A percentile compares a stretch with the other conserved stretches of the same genome.
Conservation (phyloP, 139 green algal species). For the Volvox africanus region DNA sequence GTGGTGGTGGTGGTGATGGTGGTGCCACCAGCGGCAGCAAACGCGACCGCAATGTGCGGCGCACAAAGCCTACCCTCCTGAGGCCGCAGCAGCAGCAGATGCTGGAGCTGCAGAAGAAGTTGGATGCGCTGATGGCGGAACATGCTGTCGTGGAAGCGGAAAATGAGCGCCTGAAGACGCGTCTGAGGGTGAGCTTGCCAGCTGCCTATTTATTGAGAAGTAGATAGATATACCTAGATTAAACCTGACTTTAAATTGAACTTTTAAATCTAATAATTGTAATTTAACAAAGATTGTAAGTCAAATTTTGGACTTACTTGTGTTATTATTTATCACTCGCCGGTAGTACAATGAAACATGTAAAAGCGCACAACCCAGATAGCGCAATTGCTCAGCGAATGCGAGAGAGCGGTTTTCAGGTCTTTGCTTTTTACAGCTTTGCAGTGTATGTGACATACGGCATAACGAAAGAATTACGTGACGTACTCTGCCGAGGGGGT, state of each 20-base stretch:
- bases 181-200: neutral
- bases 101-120: conserved; percentile 17
- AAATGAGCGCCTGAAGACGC: conserved; percentile 3
- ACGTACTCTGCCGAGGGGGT: no score
- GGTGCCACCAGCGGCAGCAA: neutral
- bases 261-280: neutral
- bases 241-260: neutral
- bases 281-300: neutral
- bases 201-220: neutral
- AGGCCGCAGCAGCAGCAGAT: conserved; percentile 28
- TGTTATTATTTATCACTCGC: no score
- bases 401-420: no score
- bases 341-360: no score
- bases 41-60: neutral
- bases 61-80: neutral
- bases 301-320: no score
- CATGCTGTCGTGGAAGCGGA: conserved; percentile 6
- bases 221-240: neutral
- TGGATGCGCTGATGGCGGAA: conserved; percentile 2
- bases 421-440: no score
- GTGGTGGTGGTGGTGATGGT: neutral
- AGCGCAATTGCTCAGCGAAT: no score
- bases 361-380: no score
- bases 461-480: no score
- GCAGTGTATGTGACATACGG: no score